These are phyloP conservation scores for Aureobasidium sp. DNA, from an alignment of 2,329 filamentous ascomycete genomes.

Conservation along the genomic window DNA sequence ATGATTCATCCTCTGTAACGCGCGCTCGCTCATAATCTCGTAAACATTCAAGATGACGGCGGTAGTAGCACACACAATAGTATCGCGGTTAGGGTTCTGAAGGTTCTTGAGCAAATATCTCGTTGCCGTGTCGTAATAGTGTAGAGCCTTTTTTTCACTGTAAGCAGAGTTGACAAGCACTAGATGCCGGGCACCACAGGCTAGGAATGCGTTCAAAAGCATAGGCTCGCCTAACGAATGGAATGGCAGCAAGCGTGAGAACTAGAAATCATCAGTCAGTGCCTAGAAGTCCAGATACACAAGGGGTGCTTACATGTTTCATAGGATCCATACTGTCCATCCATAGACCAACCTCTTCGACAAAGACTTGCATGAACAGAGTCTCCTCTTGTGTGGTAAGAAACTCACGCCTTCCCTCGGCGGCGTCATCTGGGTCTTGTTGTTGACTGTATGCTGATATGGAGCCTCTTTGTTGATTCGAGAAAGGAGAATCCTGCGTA, in stretches of 20 bases:
- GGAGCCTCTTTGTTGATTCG: slow-evolving; percentile 27
- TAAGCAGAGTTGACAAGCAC: slow-evolving; percentile 62
- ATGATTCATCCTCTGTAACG: slow-evolving; percentile 77
- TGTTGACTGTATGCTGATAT: slow-evolving; percentile 25
- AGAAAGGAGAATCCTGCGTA: slow-evolving; percentile 22
- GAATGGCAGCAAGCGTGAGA: slow-evolving; percentile 75
- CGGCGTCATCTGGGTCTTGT: slow-evolving; percentile 31
- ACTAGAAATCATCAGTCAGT: slow-evolving; percentile 37
- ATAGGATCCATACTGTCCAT: slow-evolving; percentile 85
- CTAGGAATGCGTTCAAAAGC: slow-evolving; percentile 80
- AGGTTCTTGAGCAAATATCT: slow-evolving; percentile 66
- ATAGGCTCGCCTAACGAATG: slow-evolving; percentile 75
- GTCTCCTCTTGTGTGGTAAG: slow-evolving; percentile 70
- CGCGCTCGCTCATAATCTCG: slow-evolving; percentile 80
- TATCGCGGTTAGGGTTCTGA: slow-evolving; percentile 78
- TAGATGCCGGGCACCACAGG: slow-evolving; percentile 78
- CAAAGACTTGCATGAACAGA: slow-evolving; percentile 84
- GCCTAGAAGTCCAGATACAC: not conserved
- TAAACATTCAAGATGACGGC: slow-evolving; percentile 87
- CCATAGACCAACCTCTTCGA: slow-evolving; percentile 84
- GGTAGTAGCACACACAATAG: slow-evolving; percentile 74
- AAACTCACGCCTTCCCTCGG: slow-evolving; percentile 48
- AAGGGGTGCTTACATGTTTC: slow-evolving; percentile 52
- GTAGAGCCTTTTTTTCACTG: slow-evolving; percentile 66
- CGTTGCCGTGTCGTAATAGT: slow-evolving; percentile 82